A percentile compares a stretch with the other conserved stretches of the same genome.
These are phyloP conservation scores for Amauroascus niger DNA, from an alignment of 2,329 filamentous ascomycete species.

Conservation along the genomic window DNA sequence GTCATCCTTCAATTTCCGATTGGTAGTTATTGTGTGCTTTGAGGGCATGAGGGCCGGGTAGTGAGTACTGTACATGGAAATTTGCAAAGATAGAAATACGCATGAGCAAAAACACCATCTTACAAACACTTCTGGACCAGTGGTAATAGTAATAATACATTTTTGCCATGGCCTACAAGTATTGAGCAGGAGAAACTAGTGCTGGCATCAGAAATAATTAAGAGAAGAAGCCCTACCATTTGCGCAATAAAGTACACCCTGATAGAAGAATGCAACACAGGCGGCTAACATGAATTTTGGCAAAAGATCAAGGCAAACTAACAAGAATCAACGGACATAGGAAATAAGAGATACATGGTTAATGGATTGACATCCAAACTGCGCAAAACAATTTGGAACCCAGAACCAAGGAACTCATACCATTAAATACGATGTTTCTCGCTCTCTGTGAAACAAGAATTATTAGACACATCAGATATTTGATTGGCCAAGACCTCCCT, in stretches of 20 bases:
- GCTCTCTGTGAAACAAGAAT: slow-evolving; percentile 47
- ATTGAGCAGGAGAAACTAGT: background rate
- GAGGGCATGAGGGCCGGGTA: no score
- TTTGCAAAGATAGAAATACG: background rate
- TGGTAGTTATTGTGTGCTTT: no score
- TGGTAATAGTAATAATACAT: background rate
- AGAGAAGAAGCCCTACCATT: slow-evolving; percentile 2
- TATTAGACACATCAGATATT: slow-evolving; percentile 3
- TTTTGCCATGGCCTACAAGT: background rate
- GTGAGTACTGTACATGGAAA: background rate
- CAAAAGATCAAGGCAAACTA: background rate
- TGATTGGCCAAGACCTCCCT: background rate
- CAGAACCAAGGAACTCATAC: slow-evolving; percentile 3
- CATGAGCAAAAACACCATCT: background rate
- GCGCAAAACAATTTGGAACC: background rate
- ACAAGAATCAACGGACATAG: background rate
- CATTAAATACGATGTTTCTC: slow-evolving; percentile 61
- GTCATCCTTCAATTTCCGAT: no score
- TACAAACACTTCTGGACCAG: background rate
- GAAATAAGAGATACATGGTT: background rate
- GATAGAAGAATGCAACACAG: background rate
- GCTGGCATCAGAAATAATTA: background rate
- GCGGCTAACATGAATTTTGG: background rate
- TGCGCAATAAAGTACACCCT: slow-evolving; percentile 1
- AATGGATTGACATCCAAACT: background rate